Evolutionary conservation across 129 eudicot species (phyloP).

Genomic region (Solidago caesia): DNA sequence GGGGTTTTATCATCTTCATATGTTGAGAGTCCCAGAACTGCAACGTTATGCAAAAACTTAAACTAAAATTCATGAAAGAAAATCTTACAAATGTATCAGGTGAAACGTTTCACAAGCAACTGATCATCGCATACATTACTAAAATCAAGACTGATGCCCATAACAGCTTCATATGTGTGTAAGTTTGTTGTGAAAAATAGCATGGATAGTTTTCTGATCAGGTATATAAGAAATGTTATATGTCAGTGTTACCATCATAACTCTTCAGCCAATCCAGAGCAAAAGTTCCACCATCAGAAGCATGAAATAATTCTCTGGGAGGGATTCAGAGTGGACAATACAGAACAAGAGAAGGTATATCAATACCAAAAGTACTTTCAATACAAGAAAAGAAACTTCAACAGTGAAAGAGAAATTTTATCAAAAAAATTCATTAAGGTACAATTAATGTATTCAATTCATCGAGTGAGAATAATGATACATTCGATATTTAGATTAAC

Average conservation of each 20-base stretch:
- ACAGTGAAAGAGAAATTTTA: too few relatives aligned
- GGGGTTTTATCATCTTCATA: conserved; percentile 62
- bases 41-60: conserved; percentile 17
- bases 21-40: conserved; percentile 51
- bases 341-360: conserved; percentile 12
- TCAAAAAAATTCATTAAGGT: too few relatives aligned
- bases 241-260: conserved; percentile 59
- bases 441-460: too few relatives aligned
- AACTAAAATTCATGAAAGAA: not conserved
- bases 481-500: not conserved
- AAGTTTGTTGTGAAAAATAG: conserved; percentile 3
- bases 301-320: conserved; percentile 72
- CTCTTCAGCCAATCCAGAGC: conserved; percentile 90
- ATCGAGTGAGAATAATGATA: too few relatives aligned
- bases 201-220: conserved; percentile 1
- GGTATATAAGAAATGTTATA: not conserved
- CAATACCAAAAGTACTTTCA: too few relatives aligned
- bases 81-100: not conserved
- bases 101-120: conserved; percentile 10
- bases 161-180: not conserved
- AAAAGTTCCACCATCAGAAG: conserved; percentile 92
- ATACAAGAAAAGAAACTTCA: too few relatives aligned
- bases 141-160: conserved; percentile 2
- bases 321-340: conserved; percentile 6
- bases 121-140: conserved; percentile 11